Evolutionary conservation across 1,139 yeast genomes (phyloP), one percentile per base, ranked within the genome.

Genomic region (Magnusiomyces paraingens): DNA sequence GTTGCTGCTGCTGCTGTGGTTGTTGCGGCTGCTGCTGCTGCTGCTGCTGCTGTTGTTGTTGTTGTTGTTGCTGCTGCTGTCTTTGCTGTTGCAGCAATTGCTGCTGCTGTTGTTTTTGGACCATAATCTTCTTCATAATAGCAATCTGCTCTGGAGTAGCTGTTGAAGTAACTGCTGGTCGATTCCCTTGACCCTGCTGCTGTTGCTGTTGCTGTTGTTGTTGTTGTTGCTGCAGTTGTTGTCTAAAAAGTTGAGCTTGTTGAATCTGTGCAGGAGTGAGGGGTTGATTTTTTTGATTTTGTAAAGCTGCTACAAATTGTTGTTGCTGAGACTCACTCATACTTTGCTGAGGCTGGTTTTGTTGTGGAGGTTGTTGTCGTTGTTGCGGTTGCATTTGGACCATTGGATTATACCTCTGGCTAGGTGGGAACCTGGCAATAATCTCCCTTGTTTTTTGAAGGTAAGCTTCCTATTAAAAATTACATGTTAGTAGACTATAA

Each of bases 111-210:
- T 21, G 46, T 21, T 6, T n/a, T 15, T 21, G 35, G 29, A 38
- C 45, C 45, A 21, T 43, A n/a, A 20, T 21, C 51, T 43, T 52
- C 49, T 53, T 53, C 51, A 52, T 54, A 48, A 50, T 42, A 39
- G 50, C 32, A 38, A 22, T 17, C 18, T 20, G 46, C 22, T 26
- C 29, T 18, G 35, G n/a, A 18, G 32, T 26, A 39, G 50, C 12
- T 52, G 50, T 40, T 39, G 62, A 26, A 52, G 53, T 35, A 17
- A 35, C 36, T 47, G 49, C 4, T 26, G 32, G 32, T 8, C 32
- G 32, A 26, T 26, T 26, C 4, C 4, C 8, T 26, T 26, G 32
- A 26, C 41, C 44, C 21, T 40, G 50, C 10, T 48, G 40, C 11
- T 42, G 54, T 35, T 51, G 52, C 45, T 51, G 51, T 15, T 47